These are phyloP conservation scores for Picea glauca DNA, from an alignment of 75 land plant species.

Conservation along the genomic window DNA sequence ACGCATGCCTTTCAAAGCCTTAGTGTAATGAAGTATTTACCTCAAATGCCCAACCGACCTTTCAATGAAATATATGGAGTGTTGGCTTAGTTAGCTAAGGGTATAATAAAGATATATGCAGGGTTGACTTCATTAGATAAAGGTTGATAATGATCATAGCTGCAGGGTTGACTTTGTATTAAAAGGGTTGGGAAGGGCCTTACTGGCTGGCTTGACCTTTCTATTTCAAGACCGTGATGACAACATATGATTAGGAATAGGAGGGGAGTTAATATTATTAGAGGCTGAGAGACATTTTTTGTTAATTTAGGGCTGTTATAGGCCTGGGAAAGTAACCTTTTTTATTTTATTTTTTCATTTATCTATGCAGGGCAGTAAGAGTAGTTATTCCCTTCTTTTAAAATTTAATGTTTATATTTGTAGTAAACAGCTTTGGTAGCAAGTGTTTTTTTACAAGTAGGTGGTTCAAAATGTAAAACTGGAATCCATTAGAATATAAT, in stretches of 20 bases:
- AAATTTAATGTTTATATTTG: too few species aligned
- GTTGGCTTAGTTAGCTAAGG: too few species aligned
- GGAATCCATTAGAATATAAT: not conserved
- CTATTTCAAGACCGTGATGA: not conserved
- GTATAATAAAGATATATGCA: too few species aligned
- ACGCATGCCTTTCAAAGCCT: too few species aligned
- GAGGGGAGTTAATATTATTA: not conserved
- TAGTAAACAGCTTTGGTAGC: not conserved
- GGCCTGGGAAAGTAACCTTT: not conserved
- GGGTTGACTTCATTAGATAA: too few species aligned
- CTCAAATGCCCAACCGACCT: too few species aligned
- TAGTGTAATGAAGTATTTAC: too few species aligned
- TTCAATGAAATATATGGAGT: too few species aligned
- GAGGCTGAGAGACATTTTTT: not conserved
- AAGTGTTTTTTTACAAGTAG: not conserved
- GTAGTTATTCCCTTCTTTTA: not conserved
- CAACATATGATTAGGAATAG: not conserved
- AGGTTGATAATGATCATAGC: too few species aligned
- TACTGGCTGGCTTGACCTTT: too few species aligned
- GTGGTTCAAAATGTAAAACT: not conserved
- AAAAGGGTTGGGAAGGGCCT: too few species aligned
- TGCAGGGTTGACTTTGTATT: too few species aligned
- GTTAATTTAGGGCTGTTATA: not conserved
- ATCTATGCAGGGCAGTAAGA: not conserved
- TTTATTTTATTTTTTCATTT: not conserved